Evolutionary conservation across 2,329 filamentous ascomycete species (phyloP).

Genomic region (Anthostomella pinea): DNA sequence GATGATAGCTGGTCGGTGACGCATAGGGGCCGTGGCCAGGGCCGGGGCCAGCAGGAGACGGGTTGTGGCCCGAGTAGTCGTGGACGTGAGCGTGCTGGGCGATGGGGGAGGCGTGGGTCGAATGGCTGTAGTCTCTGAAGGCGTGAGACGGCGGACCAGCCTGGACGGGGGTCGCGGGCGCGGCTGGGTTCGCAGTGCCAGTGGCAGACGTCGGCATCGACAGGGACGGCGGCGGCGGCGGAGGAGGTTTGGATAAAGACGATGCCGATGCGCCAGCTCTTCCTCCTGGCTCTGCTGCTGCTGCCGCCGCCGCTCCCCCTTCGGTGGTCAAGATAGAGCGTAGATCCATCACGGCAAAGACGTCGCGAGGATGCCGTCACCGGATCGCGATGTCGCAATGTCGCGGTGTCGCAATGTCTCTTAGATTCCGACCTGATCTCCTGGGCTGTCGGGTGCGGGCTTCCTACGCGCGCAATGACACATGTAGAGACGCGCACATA

Average conservation of each 20-base stretch:
- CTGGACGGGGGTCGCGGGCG: conserved; percentile 39
- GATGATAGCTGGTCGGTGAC: conserved; percentile 31
- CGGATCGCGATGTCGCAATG: no score
- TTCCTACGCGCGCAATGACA: conserved; percentile 8
- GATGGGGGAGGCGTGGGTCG: conserved; percentile 47
- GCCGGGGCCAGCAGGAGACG: conserved; percentile 18
- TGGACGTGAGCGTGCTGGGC: conserved; percentile 41
- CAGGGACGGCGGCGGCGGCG: conserved; percentile 23
- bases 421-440: no score
- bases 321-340: conserved; percentile 51
- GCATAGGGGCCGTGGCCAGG: conserved; percentile 42
- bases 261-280: conserved; percentile 30
- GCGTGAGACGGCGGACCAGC: conserved; percentile 39
- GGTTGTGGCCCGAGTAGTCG: conserved; percentile 31
- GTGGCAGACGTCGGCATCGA: conserved; percentile 23
- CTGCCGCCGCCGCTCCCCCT: conserved; percentile 32
- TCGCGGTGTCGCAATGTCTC: no score
- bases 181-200: conserved; percentile 24
- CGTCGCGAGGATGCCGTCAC: no score
- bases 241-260: conserved; percentile 25
- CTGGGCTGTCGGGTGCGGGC: no score
- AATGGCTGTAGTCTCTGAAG: conserved; percentile 51
- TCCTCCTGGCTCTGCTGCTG: no score
- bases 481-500: conserved; percentile 1
- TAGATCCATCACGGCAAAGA: no score